These are phyloP conservation scores for Diaporthe citrichinensis DNA, from an alignment of 2,329 filamentous ascomycete species.

Conservation along the genomic window DNA sequence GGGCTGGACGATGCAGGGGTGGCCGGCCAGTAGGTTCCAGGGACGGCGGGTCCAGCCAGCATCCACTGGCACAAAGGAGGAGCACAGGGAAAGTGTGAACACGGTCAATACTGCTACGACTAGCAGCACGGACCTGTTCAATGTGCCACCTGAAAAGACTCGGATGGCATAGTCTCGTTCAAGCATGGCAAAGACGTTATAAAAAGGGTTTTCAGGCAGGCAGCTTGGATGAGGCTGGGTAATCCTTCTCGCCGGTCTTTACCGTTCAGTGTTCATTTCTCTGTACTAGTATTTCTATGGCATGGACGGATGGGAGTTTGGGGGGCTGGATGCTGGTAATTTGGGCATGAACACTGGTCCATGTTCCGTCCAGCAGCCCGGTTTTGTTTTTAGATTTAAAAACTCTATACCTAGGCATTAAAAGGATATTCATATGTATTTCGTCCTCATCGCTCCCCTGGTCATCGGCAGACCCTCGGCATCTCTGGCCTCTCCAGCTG, in stretches of 20 bases:
- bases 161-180: neutral
- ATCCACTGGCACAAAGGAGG: neutral
- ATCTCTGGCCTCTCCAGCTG: neutral
- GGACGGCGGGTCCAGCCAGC: conserved; percentile 39
- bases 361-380: neutral
- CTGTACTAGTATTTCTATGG: neutral
- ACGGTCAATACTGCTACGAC: neutral
- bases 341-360: neutral
- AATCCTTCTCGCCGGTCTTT: conserved; percentile 5
- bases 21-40: conserved; percentile 63
- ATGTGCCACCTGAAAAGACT: neutral
- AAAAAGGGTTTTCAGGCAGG: neutral
- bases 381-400: neutral
- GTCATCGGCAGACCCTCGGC: neutral
- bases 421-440: neutral
- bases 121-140: conserved; percentile 5
- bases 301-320: neutral
- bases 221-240: conserved; percentile 8
- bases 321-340: neutral
- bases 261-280: neutral
- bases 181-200: no score
- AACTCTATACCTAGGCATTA: neutral
- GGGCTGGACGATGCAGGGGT: conserved; percentile 66
- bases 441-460: neutral
- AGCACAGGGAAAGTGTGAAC: neutral